phyloP scores from a whole-genome alignment of 208 protist genomes.

The Balamuthia mandrillaris region DNA sequence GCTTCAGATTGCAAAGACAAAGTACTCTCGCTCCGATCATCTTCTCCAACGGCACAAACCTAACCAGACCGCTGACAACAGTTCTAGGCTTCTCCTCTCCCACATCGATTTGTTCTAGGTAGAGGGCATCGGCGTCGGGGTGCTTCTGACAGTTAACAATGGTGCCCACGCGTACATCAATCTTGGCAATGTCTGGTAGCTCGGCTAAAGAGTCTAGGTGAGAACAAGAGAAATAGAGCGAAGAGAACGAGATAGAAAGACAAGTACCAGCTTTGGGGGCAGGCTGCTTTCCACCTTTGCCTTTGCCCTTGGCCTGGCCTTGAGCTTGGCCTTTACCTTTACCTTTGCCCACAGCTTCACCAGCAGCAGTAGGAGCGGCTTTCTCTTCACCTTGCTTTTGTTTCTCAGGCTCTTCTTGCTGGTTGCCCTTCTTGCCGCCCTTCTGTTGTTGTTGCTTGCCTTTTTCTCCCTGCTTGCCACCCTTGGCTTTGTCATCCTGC shows the following conservation, averaged over 20 bases:
- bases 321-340: background rate
- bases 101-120: constrained; percentile 45
- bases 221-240: background rate
- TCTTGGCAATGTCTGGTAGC: background rate
- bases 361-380: background rate
- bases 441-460: background rate
- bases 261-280: background rate
- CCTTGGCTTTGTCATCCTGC: background rate
- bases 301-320: constrained; percentile 18
- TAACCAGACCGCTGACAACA: constrained; percentile 26
- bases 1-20: constrained; percentile 48
- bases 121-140: constrained; percentile 20
- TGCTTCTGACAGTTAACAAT: background rate
- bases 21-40: constrained; percentile 13
- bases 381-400: background rate
- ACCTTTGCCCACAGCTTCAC: background rate
- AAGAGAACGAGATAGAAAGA: background rate
- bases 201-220: background rate
- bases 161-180: constrained; percentile 36
- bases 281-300: too few species aligned
- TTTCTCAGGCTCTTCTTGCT: background rate
- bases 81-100: constrained; percentile 24
- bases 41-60: constrained; percentile 27
- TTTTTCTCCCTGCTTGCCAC: background rate
- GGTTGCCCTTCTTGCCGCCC: constrained; percentile 20